Base-by-base conservation (phyloP, 257 asterid species). In the Lycium ferocissimum region DNA sequence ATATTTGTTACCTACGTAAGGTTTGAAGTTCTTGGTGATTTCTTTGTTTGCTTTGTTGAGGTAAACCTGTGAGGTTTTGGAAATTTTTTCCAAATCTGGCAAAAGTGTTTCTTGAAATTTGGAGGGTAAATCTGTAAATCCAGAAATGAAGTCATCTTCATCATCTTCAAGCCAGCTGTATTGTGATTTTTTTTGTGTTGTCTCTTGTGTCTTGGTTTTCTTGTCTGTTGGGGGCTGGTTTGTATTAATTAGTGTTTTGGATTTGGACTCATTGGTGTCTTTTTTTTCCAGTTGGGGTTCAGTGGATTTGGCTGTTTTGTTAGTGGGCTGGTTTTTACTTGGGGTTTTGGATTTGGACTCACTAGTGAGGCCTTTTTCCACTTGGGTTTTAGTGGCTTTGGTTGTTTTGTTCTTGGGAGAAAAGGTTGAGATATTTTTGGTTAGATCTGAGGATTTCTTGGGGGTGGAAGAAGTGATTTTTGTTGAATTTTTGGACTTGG, bases 1-100 rank as follows among this genome's bases (percentile, higher is more conserved):
- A 79, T 96, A 96, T 78, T 93, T 92, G 92, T 90, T 90, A 54
- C 99, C 99, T 0, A 95, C 94, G 45, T 89, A 88, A n/a, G 99
- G 97, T 78, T 94, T 94, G 88, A 95, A 92, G 2, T 94, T 95
- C 67, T 71, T 92, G 0, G 99, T 92, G 83, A 95, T 91, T 83
- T 94, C 94, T 81, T 92, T 92, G 89, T 94, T 95, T 91, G 93
- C 94, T 78, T 38, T 89, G 12, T 85, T 92, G 84, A 92, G 88
- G 85, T 95, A 95, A 2, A 70, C 86, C 69, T 87, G 72, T 5
- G 98, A 96, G 15, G 97, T 94, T 85, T 90, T 86, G 3, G 99
- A 96, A 59, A 96, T 91, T 81, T 76, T 91, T 63, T 93, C 94
- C 88, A 96, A 88, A 88, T 96, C 99, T 69, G 99, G 98, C 62